Base-by-base conservation (phyloP, 768 basidiomycete species). In the Hygrocybe punicea region DNA sequence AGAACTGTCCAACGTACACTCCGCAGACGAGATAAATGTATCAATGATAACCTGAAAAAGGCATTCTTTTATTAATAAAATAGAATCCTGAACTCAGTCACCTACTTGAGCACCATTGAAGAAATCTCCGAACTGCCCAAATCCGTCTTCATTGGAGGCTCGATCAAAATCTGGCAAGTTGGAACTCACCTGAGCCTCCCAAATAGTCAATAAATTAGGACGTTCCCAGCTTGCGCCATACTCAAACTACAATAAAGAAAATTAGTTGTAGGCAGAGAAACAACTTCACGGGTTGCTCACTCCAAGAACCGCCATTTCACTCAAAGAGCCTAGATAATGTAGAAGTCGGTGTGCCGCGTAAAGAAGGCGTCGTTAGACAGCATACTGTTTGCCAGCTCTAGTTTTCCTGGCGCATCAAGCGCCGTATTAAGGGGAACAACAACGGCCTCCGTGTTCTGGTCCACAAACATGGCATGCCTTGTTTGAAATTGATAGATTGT, bases 201-300 rank as follows among this genome's bases (percentile, higher is more conserved):
- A 95, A 35, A 96, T 91, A 0, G 90, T 84, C 52, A 95, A 73
- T 19, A 94, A 69, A 60, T 84, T 81, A 0, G 93, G 93, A 21
- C 84, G 75, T 69, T 93, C 91, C 91, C 92, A 94, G 63, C 89
- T 92, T 47, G 89, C 80, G 0, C 94, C 94, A 60, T 91, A 92
- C 66, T 96, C 94, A 59, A 95, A 97, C 82, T 93, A 63, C 24
- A 6, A 45, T 17, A 14, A 24, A 25, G 42, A 24, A 55, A 6
- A 61, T 51, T 21, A 59, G 21, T 33, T 33, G 44, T 25, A 11
- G 33, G 52, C 47, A 46, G 33, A 6, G 51, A 24, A 52, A 39
- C 21, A 37, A 51, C 14, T 48, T 51, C 23, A 17, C 51, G 48
- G 53, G 58, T 8, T 21, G 73, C 87, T 63, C 65, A 91, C 91